Evolutionary conservation across 345 rosid species (phyloP).

Genomic region (Turnera subulata): DNA sequence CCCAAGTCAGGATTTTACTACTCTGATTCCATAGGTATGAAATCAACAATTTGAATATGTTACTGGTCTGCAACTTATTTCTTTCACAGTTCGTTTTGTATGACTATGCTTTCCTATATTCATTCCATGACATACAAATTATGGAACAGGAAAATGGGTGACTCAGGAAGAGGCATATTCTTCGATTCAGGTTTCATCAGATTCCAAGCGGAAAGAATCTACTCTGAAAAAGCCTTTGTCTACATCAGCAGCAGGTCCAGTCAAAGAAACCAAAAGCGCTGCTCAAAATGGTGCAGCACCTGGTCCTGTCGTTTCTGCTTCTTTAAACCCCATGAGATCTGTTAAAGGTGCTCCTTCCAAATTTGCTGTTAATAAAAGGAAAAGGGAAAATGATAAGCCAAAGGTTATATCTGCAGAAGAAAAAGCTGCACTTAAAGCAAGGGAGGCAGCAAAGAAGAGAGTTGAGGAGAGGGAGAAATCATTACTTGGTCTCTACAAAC

Average conservation of each 20-base stretch:
- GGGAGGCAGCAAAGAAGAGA: slow-evolving; percentile 94
- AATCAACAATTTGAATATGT: neutral
- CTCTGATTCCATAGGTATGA: slow-evolving; percentile 72
- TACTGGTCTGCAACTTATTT: no score
- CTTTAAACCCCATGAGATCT: slow-evolving; percentile 58
- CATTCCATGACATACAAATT: slow-evolving; percentile 2
- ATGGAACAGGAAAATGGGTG: slow-evolving; percentile 82
- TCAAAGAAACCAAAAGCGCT: slow-evolving; percentile 27
- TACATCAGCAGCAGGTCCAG: slow-evolving; percentile 28
- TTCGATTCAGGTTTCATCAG: slow-evolving; percentile 34
- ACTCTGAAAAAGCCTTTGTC: slow-evolving; percentile 31
- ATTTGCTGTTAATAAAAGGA: slow-evolving; percentile 59
- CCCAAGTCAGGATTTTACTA: slow-evolving; percentile 84
- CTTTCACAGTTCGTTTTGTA: no score
- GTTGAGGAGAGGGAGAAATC: slow-evolving; percentile 88
- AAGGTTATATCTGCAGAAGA: slow-evolving; percentile 72
- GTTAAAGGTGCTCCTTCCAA: slow-evolving; percentile 71
- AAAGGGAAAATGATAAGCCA: slow-evolving; percentile 57
- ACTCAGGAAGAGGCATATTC: slow-evolving; percentile 78
- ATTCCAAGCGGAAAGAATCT: slow-evolving; percentile 35
- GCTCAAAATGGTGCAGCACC: slow-evolving; percentile 40
- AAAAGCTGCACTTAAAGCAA: slow-evolving; percentile 74
- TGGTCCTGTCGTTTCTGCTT: slow-evolving; percentile 59
- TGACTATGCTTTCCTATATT: neutral
- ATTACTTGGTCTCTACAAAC: slow-evolving; percentile 79